phyloP scores from a whole-genome alignment of 805 yeast species.

The Wickerhamomyces xylosicus region DNA sequence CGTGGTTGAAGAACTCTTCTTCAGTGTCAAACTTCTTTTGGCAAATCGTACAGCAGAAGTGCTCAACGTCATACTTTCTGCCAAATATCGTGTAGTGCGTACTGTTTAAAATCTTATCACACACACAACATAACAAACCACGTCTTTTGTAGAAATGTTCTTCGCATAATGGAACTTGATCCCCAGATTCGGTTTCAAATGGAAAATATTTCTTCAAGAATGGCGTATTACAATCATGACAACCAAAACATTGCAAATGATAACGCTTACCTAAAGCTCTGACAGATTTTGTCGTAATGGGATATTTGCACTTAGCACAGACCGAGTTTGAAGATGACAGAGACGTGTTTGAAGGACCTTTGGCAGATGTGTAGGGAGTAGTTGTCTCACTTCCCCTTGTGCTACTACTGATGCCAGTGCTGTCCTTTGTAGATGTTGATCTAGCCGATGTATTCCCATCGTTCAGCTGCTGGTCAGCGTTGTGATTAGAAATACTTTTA shows the following conservation, averaged over 20 bases:
- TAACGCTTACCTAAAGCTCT: slow-evolving; percentile 72
- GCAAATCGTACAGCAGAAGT: slow-evolving; percentile 86
- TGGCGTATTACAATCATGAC: slow-evolving; percentile 72
- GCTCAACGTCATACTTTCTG: slow-evolving; percentile 87
- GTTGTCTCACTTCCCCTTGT: not conserved
- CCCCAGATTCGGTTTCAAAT: slow-evolving; percentile 36
- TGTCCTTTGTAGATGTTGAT: not conserved
- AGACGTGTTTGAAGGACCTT: not conserved
- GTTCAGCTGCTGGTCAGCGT: no score
- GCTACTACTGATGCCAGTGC: not conserved
- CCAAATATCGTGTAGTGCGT: slow-evolving; percentile 92
- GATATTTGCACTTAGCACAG: slow-evolving; percentile 43
- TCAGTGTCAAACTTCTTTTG: slow-evolving; percentile 79
- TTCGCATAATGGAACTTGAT: slow-evolving; percentile 71
- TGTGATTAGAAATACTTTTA: not conserved
- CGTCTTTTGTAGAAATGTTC: slow-evolving; percentile 82
- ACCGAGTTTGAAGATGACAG: slow-evolving; percentile 11
- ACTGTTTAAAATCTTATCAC: slow-evolving; percentile 81
- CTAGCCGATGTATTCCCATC: no score
- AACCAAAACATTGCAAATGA: slow-evolving; percentile 82
- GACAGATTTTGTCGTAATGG: slow-evolving; percentile 67
- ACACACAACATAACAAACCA: slow-evolving; percentile 75
- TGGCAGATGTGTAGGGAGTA: not conserved
- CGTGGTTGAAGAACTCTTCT: slow-evolving; percentile 86
- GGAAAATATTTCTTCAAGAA: slow-evolving; percentile 90